Evolutionary conservation across 192 early-diverging fungal genomes (phyloP).

Genomic region (Chytriomyces confervae): DNA sequence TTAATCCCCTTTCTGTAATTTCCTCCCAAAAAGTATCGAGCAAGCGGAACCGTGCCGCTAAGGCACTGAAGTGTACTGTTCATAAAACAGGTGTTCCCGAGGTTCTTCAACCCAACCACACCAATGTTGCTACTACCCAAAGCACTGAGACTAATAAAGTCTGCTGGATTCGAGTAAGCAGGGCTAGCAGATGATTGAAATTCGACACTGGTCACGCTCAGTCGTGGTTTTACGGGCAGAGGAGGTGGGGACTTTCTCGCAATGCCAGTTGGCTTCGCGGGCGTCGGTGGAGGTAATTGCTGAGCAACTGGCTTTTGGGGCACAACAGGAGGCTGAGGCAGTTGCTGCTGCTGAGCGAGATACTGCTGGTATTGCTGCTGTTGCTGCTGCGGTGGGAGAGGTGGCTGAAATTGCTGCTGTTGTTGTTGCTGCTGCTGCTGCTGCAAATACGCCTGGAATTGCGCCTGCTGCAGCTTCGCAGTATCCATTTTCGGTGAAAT

Average conservation of each 20-base stretch:
- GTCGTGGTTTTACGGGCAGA: slow-evolving; percentile 40
- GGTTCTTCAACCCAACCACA: slow-evolving; percentile 72
- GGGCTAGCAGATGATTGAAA: slow-evolving; percentile 6
- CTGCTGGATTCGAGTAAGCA: slow-evolving; percentile 26
- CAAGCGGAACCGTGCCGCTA: slow-evolving; percentile 68
- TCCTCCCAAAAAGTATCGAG: slow-evolving; percentile 55
- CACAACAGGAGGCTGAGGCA: background rate
- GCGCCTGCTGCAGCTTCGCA: slow-evolving; percentile 5
- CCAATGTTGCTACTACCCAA: slow-evolving; percentile 42
- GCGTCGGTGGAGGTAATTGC: background rate
- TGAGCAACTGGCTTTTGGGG: background rate
- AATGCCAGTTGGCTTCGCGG: slow-evolving; percentile 16
- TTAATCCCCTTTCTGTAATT: slow-evolving; percentile 69
- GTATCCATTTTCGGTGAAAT: slow-evolving; percentile 8
- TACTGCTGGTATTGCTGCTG: slow-evolving; percentile 16
- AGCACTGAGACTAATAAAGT: slow-evolving; percentile 29
- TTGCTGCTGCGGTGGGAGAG: background rate
- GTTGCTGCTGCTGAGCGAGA: background rate
- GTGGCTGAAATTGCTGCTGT: background rate
- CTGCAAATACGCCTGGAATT: background rate
- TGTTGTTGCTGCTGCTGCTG: background rate
- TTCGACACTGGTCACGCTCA: slow-evolving; percentile 35
- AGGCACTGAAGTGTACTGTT: slow-evolving; percentile 90
- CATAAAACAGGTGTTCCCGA: slow-evolving; percentile 94
- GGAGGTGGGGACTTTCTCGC: slow-evolving; percentile 37